Evolutionary conservation across 306 rosid species (phyloP).

Genomic region (Vicia villosa): DNA sequence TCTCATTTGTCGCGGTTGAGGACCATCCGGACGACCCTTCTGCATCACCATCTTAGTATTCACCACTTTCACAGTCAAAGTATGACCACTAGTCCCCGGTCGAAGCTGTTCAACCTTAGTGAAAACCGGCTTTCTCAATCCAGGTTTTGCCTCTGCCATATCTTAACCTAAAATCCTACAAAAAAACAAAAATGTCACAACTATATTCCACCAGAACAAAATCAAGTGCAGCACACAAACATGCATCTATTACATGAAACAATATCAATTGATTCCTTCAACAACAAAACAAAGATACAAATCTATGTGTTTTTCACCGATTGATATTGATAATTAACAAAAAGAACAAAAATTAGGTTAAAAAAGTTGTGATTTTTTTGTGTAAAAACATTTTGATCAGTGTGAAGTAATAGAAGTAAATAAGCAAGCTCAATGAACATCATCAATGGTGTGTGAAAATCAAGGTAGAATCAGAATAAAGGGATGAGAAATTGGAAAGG

Average conservation of each 20-base stretch:
- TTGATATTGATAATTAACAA: background rate
- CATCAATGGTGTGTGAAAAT: background rate
- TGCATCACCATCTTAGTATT: slow-evolving; percentile 86
- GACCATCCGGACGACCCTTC: slow-evolving; percentile 86
- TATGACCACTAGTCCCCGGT: slow-evolving; percentile 84
- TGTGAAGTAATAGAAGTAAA: background rate
- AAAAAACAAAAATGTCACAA: background rate
- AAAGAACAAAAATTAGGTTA: background rate
- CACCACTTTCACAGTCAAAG: slow-evolving; percentile 66
- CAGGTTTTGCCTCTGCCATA: slow-evolving; percentile 86
- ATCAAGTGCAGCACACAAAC: background rate
- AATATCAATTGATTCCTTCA: background rate
- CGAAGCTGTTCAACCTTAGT: slow-evolving; percentile 90
- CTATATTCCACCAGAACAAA: background rate
- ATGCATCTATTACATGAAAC: background rate
- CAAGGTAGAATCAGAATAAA: background rate
- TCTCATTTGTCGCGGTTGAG: slow-evolving; percentile 94
- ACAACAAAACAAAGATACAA: background rate
- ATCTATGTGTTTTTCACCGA: background rate
- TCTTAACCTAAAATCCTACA: slow-evolving; percentile 35
- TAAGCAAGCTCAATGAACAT: background rate
- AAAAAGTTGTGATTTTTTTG: background rate
- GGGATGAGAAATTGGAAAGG: background rate
- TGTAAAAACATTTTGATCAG: background rate
- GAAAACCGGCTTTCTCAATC: slow-evolving; percentile 90